Evolutionary conservation across 1,284 basidiomycete genomes (phyloP).

Genomic region (Ceratobasidium sp.): DNA sequence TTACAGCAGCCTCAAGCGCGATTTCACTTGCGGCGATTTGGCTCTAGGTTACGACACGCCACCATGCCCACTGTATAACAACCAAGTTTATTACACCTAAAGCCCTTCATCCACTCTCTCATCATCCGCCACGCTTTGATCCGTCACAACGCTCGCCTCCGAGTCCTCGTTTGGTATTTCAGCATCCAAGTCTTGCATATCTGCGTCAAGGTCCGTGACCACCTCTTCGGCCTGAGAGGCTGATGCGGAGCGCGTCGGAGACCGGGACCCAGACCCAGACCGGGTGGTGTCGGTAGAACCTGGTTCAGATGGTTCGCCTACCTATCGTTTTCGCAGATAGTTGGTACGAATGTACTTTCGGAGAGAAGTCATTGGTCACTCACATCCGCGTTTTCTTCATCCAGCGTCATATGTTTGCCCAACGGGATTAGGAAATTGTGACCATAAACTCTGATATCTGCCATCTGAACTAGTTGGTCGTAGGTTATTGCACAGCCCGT

Average conservation of each 20-base stretch:
- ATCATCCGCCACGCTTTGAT: conserved; percentile 44
- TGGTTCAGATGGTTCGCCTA: conserved; percentile 35
- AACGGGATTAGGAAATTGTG: conserved; percentile 76
- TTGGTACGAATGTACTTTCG: background rate
- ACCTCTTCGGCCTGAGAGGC: conserved; percentile 52
- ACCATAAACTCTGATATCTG: conserved; percentile 55
- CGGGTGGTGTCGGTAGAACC: conserved; percentile 30
- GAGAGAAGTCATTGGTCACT: conserved; percentile 51
- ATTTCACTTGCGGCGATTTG: background rate
- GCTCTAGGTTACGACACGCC: background rate
- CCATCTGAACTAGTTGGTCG: conserved; percentile 25
- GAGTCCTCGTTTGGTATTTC: conserved; percentile 35
- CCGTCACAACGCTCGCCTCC: conserved; percentile 37
- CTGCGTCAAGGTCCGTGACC: conserved; percentile 48
- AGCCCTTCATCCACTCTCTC: conserved; percentile 44
- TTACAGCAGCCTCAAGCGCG: background rate
- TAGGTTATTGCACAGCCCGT: background rate
- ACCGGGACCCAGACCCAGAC: conserved; percentile 34
- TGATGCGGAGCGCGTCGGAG: conserved; percentile 52
- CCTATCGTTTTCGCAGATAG: conserved; percentile 1
- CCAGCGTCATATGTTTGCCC: conserved; percentile 73
- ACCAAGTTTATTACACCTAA: background rate
- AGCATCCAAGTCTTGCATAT: conserved; percentile 45
- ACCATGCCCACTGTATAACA: background rate
- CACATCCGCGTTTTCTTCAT: conserved; percentile 86